A percentile compares a stretch with the other conserved stretches of the same genome.
These are phyloP conservation scores for Casaregolazyma lundiana DNA, from an alignment of 1,139 yeast species.

Conservation along the genomic window DNA sequence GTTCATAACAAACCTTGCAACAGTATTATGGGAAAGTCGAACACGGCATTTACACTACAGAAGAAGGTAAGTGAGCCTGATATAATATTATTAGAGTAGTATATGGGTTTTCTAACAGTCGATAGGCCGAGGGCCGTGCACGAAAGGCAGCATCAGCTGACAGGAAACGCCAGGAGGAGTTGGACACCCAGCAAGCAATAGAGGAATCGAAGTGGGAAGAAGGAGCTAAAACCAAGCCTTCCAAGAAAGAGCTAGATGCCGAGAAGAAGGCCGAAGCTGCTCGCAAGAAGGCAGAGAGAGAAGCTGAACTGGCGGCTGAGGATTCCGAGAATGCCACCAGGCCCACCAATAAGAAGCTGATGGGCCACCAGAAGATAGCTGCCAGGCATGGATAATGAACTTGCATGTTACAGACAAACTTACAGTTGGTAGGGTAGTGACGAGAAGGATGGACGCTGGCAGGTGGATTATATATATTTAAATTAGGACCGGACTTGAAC, in stretches of 20 bases:
- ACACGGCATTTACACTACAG: slow-evolving; percentile 50
- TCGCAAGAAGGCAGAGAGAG: slow-evolving; percentile 41
- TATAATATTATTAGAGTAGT: not conserved
- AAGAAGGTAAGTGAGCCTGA: slow-evolving; percentile 39
- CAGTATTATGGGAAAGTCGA: slow-evolving; percentile 49
- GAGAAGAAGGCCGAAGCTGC: slow-evolving; percentile 39
- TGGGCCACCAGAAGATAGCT: slow-evolving; percentile 71
- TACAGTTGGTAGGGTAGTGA: too few relatives aligned
- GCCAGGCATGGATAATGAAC: slow-evolving; percentile 43
- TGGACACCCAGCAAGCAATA: slow-evolving; percentile 43
- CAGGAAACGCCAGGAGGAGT: slow-evolving; percentile 54
- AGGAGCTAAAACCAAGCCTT: slow-evolving; percentile 66
- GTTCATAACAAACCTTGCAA: not conserved
- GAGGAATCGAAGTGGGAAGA: slow-evolving; percentile 68
- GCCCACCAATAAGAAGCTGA: slow-evolving; percentile 48
- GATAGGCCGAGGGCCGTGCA: slow-evolving; percentile 62
- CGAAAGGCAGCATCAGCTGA: slow-evolving; percentile 64
- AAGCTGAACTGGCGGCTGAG: slow-evolving; percentile 43
- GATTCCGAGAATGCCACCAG: slow-evolving; percentile 59
- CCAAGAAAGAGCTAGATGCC: slow-evolving; percentile 57
- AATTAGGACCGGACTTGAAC: too few relatives aligned
- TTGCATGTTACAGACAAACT: slow-evolving; percentile 35
- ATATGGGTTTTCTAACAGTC: not conserved
- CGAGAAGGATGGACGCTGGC: too few relatives aligned
- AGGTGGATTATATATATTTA: too few relatives aligned